phyloP scores from a whole-genome alignment of 495 filamentous ascomycete genomes.

The Lophiostoma macrostomum region DNA sequence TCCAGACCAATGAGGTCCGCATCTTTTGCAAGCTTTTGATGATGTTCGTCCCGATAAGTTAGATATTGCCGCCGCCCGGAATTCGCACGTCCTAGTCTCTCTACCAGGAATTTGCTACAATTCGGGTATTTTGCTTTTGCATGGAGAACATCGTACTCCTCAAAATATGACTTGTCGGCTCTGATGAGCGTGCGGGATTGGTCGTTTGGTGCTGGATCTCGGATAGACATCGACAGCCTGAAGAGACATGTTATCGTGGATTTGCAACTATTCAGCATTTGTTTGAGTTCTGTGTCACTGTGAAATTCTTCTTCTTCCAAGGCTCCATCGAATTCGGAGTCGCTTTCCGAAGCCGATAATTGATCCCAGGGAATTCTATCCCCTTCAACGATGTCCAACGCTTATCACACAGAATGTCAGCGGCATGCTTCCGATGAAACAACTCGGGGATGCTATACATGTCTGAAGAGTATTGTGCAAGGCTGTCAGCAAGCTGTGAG shows the following conservation, averaged over 20 bases:
- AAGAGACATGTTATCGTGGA: slow-evolving; percentile 37
- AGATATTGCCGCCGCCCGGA: slow-evolving; percentile 45
- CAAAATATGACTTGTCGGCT: slow-evolving; percentile 30
- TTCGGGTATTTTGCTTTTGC: slow-evolving; percentile 14
- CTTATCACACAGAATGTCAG: background rate
- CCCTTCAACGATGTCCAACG: slow-evolving; percentile 8
- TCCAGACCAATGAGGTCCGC: slow-evolving; percentile 19
- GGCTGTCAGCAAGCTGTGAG: slow-evolving; percentile 13
- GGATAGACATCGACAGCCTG: slow-evolving; percentile 39
- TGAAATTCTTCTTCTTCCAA: background rate
- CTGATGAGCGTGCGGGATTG: slow-evolving; percentile 33
- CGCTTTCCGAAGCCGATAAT: slow-evolving; percentile 14
- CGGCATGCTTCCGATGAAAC: too few relatives aligned
- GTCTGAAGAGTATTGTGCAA: slow-evolving; percentile 11
- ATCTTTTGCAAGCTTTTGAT: slow-evolving; percentile 38
- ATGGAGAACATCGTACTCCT: slow-evolving; percentile 33
- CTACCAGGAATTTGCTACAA: slow-evolving; percentile 15
- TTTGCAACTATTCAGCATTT: slow-evolving; percentile 30
- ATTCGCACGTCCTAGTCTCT: slow-evolving; percentile 45
- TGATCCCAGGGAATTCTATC: slow-evolving; percentile 23
- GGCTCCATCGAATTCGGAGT: slow-evolving; percentile 4
- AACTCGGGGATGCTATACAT: background rate
- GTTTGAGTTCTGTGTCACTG: slow-evolving; percentile 21
- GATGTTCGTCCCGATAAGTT: slow-evolving; percentile 45
- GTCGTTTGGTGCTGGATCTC: slow-evolving; percentile 41